A percentile compares a stretch with the other conserved stretches of the same genome.
phyloP scores from a whole-genome alignment of 2,329 filamentous ascomycete species.

The Didymosphaeria variabile region DNA sequence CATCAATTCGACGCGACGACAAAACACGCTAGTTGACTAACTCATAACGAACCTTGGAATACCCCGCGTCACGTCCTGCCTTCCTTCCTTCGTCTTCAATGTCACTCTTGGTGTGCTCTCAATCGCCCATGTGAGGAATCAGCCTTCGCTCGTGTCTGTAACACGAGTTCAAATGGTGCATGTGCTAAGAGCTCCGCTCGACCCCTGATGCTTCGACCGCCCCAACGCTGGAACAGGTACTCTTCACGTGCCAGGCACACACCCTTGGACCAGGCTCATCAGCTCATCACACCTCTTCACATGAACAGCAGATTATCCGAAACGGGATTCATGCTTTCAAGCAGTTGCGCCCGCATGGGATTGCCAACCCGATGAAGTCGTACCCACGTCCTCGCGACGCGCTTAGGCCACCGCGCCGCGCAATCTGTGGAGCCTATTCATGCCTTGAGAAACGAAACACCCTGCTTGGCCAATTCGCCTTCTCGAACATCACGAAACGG shows the following conservation, averaged over 20 bases:
- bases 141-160: neutral
- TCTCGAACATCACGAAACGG: neutral
- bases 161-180: neutral
- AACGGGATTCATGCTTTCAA: neutral
- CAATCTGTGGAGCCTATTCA: conserved; percentile 6
- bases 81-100: neutral
- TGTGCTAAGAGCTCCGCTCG: too few species aligned
- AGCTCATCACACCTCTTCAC: neutral
- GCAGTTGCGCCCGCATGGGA: neutral
- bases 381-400: conserved; percentile 5
- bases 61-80: neutral
- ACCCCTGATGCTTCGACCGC: neutral
- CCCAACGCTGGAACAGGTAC: neutral
- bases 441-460: conserved; percentile 9
- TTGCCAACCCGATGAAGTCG: neutral
- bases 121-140: neutral
- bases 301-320: neutral
- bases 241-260: neutral
- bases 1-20: neutral
- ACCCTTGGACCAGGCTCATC: neutral
- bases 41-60: neutral
- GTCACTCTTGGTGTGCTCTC: neutral
- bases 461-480: conserved; percentile 1
- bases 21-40: neutral
- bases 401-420: conserved; percentile 5